phyloP scores from a whole-genome alignment of 169 alveolate species.

The Babesia ovata region DNA sequence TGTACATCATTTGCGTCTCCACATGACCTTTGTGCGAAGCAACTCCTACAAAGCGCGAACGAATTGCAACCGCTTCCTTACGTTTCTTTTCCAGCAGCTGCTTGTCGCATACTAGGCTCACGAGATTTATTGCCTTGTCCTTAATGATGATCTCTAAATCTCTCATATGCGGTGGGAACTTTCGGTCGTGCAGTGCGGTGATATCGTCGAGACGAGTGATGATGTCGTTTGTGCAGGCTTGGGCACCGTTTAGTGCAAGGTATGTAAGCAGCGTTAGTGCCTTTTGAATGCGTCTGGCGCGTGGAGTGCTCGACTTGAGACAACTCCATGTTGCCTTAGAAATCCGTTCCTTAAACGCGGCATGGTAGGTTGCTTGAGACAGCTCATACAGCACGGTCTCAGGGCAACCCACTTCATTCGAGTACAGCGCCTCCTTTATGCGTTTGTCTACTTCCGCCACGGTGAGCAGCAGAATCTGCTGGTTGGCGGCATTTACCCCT shows the following conservation, averaged over 20 bases:
- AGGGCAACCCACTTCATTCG: conserved; percentile 54
- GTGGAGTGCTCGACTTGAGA: conserved; percentile 12
- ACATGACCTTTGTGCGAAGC: conserved; percentile 45
- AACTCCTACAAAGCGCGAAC: conserved; percentile 43
- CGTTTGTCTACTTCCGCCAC: conserved; percentile 35
- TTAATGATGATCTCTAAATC: conserved; percentile 24
- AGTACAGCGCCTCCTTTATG: conserved; percentile 55
- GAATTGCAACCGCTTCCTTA: conserved; percentile 31
- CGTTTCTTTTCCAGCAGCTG: conserved; percentile 18
- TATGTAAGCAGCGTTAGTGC: conserved; percentile 49
- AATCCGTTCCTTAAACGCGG: conserved; percentile 30
- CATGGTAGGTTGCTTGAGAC: conserved; percentile 64
- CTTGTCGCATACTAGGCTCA: conserved; percentile 33
- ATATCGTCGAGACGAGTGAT: conserved; percentile 39
- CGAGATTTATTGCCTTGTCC: conserved; percentile 48
- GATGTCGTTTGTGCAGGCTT: conserved; percentile 40
- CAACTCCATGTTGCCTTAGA: conserved; percentile 51
- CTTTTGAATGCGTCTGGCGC: conserved; percentile 48
- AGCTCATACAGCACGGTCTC: conserved; percentile 59
- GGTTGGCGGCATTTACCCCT: conserved; percentile 31
- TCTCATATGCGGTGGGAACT: conserved; percentile 3
- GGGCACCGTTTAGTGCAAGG: conserved; percentile 56
- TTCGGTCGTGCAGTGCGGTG: conserved; percentile 12
- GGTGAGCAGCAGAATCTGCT: conserved; percentile 56
- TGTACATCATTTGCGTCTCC: conserved; percentile 47